Conservation (phyloP, 2,329 filamentous ascomycete genomes). For the Ceratocystis smalleyi region DNA sequence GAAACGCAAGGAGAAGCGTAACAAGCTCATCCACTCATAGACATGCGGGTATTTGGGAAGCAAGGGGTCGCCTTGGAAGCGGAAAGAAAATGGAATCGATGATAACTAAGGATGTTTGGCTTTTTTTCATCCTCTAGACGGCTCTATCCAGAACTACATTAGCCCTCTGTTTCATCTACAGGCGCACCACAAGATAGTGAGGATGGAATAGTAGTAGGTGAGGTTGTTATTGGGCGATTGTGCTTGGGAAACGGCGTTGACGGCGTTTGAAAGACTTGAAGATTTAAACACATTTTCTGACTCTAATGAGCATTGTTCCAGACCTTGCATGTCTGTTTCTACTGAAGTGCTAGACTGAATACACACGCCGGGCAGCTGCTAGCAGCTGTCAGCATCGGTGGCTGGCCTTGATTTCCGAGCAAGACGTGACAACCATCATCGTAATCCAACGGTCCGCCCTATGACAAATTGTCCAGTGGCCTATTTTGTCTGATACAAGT, state of each 20-base stretch:
- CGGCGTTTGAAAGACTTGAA: slow-evolving; percentile 9
- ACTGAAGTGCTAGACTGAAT: not conserved
- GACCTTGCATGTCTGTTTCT: not conserved
- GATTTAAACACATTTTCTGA: not conserved
- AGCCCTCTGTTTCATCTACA: not conserved
- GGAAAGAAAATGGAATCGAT: not conserved
- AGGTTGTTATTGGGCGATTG: not conserved
- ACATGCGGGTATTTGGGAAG: not conserved
- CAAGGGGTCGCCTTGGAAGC: not conserved
- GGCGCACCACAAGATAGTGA: not conserved
- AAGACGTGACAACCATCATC: not conserved
- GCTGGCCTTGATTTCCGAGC: not conserved
- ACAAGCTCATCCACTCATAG: slow-evolving; percentile 61
- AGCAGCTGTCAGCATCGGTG: not conserved
- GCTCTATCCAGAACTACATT: not conserved
- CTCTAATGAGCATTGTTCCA: slow-evolving; percentile 3
- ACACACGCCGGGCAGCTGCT: not conserved
- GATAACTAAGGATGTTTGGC: not conserved
- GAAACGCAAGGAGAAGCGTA: slow-evolving; percentile 93
- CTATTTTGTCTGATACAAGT: not conserved
- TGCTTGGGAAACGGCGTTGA: slow-evolving; percentile 12
- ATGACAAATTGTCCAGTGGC: not conserved
- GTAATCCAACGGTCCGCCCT: not conserved
- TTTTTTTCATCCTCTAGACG: slow-evolving; percentile 7
- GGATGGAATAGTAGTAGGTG: not conserved